Evolutionary conservation across 768 basidiomycete species (phyloP).

Genomic region (Gymnopilus junonius): DNA sequence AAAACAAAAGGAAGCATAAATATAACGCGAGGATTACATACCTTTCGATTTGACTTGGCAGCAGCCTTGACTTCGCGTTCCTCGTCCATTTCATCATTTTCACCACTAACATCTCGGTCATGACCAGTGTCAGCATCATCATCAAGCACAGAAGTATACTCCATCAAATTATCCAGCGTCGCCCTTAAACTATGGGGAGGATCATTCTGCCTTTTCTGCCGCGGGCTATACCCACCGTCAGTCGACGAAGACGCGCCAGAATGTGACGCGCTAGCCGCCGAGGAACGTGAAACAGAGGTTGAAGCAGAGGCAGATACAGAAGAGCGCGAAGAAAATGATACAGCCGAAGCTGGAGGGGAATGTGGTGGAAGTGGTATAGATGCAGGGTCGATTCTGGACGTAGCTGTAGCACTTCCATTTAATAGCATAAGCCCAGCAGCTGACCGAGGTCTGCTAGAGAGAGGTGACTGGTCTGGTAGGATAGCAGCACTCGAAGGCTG

Average conservation of each 20-base stretch:
- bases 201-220: slow-evolving; percentile 2
- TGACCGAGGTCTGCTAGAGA: slow-evolving; percentile 11
- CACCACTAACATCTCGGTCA: slow-evolving; percentile 35
- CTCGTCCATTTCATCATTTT: slow-evolving; percentile 32
- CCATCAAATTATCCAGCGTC: slow-evolving; percentile 48
- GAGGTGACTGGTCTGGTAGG: slow-evolving; percentile 4
- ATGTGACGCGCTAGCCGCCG: slow-evolving; percentile 43
- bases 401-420: slow-evolving; percentile 7
- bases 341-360: slow-evolving; percentile 71
- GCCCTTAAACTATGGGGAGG: slow-evolving; percentile 26
- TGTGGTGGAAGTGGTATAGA: slow-evolving; percentile 66
- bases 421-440: slow-evolving; percentile 13
- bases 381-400: slow-evolving; percentile 54
- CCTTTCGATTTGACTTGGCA: slow-evolving; percentile 90
- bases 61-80: slow-evolving; percentile 65
- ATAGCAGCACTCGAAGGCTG: slow-evolving; percentile 17
- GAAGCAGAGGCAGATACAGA: not conserved
- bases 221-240: slow-evolving; percentile 2
- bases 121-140: slow-evolving; percentile 34
- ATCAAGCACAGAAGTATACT: slow-evolving; percentile 37
- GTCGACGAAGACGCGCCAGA: slow-evolving; percentile 29
- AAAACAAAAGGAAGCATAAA: not conserved
- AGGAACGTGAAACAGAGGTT: slow-evolving; percentile 66
- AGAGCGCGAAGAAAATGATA: slow-evolving; percentile 82
- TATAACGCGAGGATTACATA: slow-evolving; percentile 30